These are phyloP conservation scores for Ensete ventricosum DNA, from an alignment of 176 grass and related monocot species.

Conservation along the genomic window DNA sequence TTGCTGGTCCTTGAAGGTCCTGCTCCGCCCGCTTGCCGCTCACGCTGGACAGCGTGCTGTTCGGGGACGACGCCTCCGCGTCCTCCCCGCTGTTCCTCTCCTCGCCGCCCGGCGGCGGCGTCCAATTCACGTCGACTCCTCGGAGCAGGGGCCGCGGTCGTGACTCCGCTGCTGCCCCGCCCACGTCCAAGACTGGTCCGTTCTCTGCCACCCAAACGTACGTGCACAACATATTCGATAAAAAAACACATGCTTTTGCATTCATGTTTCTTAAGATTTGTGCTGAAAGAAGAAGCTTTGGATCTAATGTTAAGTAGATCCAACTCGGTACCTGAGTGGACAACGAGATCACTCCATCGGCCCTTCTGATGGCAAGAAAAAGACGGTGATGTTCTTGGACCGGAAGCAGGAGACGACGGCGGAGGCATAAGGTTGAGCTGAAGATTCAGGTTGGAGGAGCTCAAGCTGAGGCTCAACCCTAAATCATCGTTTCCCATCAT, in stretches of 20 bases:
- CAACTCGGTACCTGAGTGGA: slow-evolving; percentile 5
- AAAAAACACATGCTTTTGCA: no score
- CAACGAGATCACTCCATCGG: slow-evolving; percentile 36
- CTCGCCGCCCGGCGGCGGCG: slow-evolving; percentile 30
- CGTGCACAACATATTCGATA: no score
- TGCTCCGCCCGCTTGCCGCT: slow-evolving; percentile 34
- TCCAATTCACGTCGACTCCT: slow-evolving; percentile 59
- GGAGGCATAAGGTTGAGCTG: background rate
- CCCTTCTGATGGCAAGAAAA: background rate
- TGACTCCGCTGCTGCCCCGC: no score
- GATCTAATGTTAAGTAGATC: background rate
- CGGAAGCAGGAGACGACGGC: slow-evolving; percentile 2
- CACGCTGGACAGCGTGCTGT: slow-evolving; percentile 67
- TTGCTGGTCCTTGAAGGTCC: no score
- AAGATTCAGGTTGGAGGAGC: slow-evolving; percentile 2
- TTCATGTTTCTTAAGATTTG: no score
- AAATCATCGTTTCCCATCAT: slow-evolving; percentile 35
- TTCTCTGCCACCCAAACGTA: no score
- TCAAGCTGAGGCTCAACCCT: slow-evolving; percentile 36
- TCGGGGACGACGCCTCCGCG: slow-evolving; percentile 38
- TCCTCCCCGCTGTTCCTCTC: slow-evolving; percentile 30
- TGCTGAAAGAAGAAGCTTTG: background rate
- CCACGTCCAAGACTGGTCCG: no score
- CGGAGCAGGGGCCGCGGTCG: no score
- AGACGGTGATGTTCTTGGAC: background rate